Evolutionary conservation across 768 basidiomycete genomes (phyloP).

Genomic region (Pleurotus tuber-regium): DNA sequence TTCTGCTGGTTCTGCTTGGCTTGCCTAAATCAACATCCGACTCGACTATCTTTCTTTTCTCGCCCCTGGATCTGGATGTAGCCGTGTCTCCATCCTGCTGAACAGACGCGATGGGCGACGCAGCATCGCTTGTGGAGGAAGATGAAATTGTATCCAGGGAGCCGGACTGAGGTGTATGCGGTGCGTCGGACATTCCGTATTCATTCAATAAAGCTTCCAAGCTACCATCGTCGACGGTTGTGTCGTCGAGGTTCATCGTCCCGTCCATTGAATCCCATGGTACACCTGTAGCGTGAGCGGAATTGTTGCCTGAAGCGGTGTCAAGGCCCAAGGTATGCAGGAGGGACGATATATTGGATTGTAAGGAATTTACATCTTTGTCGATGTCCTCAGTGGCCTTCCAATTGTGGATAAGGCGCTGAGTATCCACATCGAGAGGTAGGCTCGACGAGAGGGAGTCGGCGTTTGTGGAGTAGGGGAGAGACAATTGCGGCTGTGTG

Average conservation of each 20-base stretch:
- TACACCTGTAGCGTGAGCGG: neutral
- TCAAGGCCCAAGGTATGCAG: conserved; percentile 70
- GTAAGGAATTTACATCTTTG: conserved; percentile 66
- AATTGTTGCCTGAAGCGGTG: conserved; percentile 21
- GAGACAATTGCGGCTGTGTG: too few relatives aligned
- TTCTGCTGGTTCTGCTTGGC: neutral
- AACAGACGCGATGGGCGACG: neutral
- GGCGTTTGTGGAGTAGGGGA: neutral
- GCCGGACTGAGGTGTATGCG: neutral
- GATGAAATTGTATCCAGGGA: neutral
- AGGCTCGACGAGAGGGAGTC: neutral
- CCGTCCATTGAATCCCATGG: neutral
- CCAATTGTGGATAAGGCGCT: conserved; percentile 50
- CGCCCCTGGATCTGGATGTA: neutral
- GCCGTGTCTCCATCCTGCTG: neutral
- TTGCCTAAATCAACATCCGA: neutral
- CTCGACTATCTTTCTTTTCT: neutral
- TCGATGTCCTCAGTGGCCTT: conserved; percentile 61
- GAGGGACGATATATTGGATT: conserved; percentile 64
- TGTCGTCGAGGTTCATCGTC: neutral
- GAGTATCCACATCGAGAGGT: conserved; percentile 26
- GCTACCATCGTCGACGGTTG: neutral
- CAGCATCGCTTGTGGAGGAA: neutral
- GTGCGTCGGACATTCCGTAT: neutral
- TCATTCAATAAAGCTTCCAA: neutral